Base-by-base conservation (phyloP, 2,329 filamentous ascomycete genomes). In the Xylariales sp. region DNA sequence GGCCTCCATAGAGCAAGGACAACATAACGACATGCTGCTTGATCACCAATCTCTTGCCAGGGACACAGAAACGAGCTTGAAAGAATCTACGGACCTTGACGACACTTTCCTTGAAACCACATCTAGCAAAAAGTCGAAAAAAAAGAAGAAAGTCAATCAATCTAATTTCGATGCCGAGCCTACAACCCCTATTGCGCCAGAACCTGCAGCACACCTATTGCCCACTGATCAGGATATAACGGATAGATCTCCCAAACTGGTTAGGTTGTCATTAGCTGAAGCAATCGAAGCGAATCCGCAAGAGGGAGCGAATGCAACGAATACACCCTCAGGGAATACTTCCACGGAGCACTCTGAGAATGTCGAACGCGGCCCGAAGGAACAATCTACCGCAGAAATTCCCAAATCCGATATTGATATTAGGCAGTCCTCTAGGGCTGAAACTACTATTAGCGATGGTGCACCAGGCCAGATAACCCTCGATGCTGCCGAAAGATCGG, bases 321-420 rank as follows among this genome's bases (percentile, higher is more conserved):
- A 69, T 10, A 28, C 64, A 14, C 53, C 52, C 45, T n/a, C 69
- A 14, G 71, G 77, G 49, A 39, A 54, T 23, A 7, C 67, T 16
- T 55, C 68, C 64, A 59, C 49, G 65, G 81, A 83, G 72, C 86
- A 84, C 70, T 81, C 77, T 10, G 85, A 85, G 71, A 84, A 85
- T 66, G 81, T 82, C 57, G 73, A 72, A 56, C 68, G 63, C 36
- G 80, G 79, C 53, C 52, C 62, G 18, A 71, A 73, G 53, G 69
- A 73, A 36, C 56, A 65, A 16, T 61, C 67, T 28, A 48, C 58
- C 52, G 46, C 62, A 23, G 41, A 62, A 16, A 39, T 48, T 10
- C 43, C 56, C 36, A 65, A 67, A 18, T 34, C 62, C 4, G 66
- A 73, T 39, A 43, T 46, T 45, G 57, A 49, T 48, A 55, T 30